These are phyloP conservation scores for Tolypocladium cylindrosporum DNA, from an alignment of 2,329 filamentous ascomycete genomes.

Conservation along the genomic window DNA sequence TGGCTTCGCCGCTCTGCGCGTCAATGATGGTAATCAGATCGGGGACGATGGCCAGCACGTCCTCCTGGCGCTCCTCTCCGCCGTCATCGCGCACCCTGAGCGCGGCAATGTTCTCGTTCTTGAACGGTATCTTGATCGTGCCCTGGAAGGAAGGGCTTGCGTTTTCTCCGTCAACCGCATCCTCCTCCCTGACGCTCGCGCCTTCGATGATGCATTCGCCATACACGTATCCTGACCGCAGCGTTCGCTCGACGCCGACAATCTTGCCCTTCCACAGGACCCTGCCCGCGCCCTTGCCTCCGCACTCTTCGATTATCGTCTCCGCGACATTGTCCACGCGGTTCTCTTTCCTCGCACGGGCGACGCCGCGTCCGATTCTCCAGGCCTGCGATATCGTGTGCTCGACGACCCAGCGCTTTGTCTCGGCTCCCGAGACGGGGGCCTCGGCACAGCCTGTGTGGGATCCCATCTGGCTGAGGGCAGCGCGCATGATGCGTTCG, in stretches of 20 bases:
- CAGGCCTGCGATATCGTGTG: conserved; percentile 44
- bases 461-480: conserved; percentile 46
- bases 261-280: conserved; percentile 58
- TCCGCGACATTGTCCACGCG: conserved; percentile 44
- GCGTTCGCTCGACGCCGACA: conserved; percentile 44
- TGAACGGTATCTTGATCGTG: conserved; percentile 55
- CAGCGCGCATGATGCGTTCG: conserved; percentile 39
- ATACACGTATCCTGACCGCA: conserved; percentile 48
- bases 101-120: conserved; percentile 65
- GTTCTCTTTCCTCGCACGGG: conserved; percentile 36
- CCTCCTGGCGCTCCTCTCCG: conserved; percentile 26
- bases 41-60: conserved; percentile 42
- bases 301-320: conserved; percentile 47
- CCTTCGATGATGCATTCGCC: conserved; percentile 48
- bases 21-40: conserved; percentile 48
- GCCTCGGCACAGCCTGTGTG: conserved; percentile 37
- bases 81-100: conserved; percentile 22
- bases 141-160: conserved; percentile 25
- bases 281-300: conserved; percentile 39
- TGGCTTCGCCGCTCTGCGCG: conserved; percentile 43
- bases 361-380: conserved; percentile 52
- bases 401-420: conserved; percentile 39
- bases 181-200: conserved; percentile 25
- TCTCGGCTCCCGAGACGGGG: conserved; percentile 38
- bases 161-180: background rate